Base-by-base conservation (phyloP, 2,329 filamentous ascomycete species). In the Ophiosphaerella herpotricha region DNA sequence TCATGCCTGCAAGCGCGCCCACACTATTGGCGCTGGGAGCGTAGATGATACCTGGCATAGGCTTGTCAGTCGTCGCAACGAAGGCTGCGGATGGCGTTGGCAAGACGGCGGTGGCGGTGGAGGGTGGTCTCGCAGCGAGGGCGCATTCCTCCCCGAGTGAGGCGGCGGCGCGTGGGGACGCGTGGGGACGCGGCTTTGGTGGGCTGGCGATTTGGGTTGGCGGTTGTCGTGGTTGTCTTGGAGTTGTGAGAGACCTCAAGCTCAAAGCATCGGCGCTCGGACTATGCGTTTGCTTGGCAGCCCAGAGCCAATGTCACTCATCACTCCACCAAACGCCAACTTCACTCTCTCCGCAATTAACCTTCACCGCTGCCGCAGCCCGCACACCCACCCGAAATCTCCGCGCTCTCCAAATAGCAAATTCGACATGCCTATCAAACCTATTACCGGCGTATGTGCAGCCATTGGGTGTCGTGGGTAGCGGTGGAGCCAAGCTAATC, bases 391-490 rank as follows among this genome's bases (percentile, higher is more conserved):
- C 55, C 59, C 51, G 58, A 21, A 60, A 58, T 63, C 56, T 67
- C 64, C 64, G 64, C 60, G 64, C 47, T 63, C 61, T 48, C 46
- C 55, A 47, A 52, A 58, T 56, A 51, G 40, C 54, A 38, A 62
- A 38, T 50, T 51, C 61, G 58, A 58, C 63, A 77, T 77, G 75
- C 72, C 72, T 54, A 60, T 80, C 66, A 79, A 79, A 73, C 77
- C 77, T 57, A 80, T 80, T 62, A 79, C 77, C 56, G 78, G 78
- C 63, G 77, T 80, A 78, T 52, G 77, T 73, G 39, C 26, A 63
- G 54, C 61, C 67, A 76, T 71, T 71, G 68, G 52, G 57, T 43
- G 43, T 50, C 24, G 43, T 45, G 46, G 48, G 46, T 51, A 43
- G 34, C 36, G 32, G 45, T 51, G 49, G 46, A 44, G 45, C 42